Conservation (phyloP, 2,329 filamentous ascomycete species). For the Zelopaecilomyces penicillatus region DNA sequence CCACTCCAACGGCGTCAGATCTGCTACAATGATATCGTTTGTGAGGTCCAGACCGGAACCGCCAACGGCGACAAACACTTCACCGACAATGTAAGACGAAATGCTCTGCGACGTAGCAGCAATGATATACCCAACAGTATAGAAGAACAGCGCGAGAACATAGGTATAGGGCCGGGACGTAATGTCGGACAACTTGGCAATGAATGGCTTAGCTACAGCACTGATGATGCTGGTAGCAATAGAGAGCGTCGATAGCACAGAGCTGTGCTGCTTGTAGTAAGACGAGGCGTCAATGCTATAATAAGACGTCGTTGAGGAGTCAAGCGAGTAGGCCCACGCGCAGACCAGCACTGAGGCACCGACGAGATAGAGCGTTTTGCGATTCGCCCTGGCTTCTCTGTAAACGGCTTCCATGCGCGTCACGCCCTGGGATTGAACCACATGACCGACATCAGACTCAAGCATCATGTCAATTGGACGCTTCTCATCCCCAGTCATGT, state of each 20-base stretch:
- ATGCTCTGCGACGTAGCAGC: constrained; percentile 47
- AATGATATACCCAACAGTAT: constrained; percentile 48
- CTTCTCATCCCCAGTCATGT: no score
- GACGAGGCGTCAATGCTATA: constrained; percentile 22
- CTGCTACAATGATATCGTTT: constrained; percentile 55
- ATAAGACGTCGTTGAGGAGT: constrained; percentile 20
- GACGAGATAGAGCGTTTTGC: constrained; percentile 18
- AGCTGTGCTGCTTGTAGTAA: constrained; percentile 20
- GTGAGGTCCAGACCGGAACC: constrained; percentile 51
- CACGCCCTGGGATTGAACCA: constrained; percentile 17
- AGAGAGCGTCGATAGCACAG: constrained; percentile 18
- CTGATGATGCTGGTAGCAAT: constrained; percentile 29
- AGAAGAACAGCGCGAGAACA: constrained; percentile 43
- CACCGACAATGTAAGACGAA: constrained; percentile 41
- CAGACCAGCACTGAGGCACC: constrained; percentile 21
- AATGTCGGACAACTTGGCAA: constrained; percentile 53
- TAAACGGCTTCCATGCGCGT: constrained; percentile 23
- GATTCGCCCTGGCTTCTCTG: constrained; percentile 17
- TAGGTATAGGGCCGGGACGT: constrained; percentile 56
- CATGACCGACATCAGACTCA: constrained; percentile 12
- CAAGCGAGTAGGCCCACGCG: constrained; percentile 23
- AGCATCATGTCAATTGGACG: neutral
- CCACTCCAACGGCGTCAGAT: constrained; percentile 44
- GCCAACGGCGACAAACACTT: constrained; percentile 52
- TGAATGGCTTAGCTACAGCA: constrained; percentile 50